Percentiles rank a stretch among this genome's conserved stretches.
Conservation (phyloP, 1,139 yeast species). For the Saccharomycopsis hybrid region DNA sequence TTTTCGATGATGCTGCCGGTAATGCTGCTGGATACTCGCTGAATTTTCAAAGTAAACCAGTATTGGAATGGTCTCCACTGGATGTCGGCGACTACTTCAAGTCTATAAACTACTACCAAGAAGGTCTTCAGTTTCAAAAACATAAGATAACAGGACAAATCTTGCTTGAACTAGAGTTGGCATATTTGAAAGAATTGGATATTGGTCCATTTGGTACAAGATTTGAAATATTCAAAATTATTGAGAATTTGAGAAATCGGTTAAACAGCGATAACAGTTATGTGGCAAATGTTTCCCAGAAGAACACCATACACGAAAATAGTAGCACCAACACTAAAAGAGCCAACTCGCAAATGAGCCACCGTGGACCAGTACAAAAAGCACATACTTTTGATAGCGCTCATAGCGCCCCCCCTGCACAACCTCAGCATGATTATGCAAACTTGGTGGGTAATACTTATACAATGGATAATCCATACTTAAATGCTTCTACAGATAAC, state of each 20-base stretch:
- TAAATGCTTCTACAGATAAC: slow-evolving; percentile 16
- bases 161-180: slow-evolving; percentile 74
- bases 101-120: slow-evolving; percentile 64
- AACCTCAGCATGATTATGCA: slow-evolving; percentile 2
- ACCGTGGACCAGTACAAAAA: background rate
- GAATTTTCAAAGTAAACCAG: slow-evolving; percentile 3
- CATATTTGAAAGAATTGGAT: slow-evolving; percentile 84
- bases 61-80: slow-evolving; percentile 68
- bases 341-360: background rate
- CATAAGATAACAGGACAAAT: slow-evolving; percentile 89
- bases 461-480: slow-evolving; percentile 21
- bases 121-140: slow-evolving; percentile 69
- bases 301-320: no score
- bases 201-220: slow-evolving; percentile 92
- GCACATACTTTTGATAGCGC: background rate
- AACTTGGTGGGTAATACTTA: slow-evolving; percentile 3
- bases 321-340: no score
- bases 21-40: background rate
- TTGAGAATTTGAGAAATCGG: slow-evolving; percentile 51
- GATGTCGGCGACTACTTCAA: slow-evolving; percentile 79
- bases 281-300: background rate
- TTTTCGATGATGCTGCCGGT: slow-evolving; percentile 6
- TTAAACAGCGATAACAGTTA: slow-evolving; percentile 2
- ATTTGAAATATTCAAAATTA: slow-evolving; percentile 84
- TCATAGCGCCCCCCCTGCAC: background rate